Evolutionary conservation across 2,329 filamentous ascomycete genomes (phyloP).

Genomic region (Claviceps citrina): DNA sequence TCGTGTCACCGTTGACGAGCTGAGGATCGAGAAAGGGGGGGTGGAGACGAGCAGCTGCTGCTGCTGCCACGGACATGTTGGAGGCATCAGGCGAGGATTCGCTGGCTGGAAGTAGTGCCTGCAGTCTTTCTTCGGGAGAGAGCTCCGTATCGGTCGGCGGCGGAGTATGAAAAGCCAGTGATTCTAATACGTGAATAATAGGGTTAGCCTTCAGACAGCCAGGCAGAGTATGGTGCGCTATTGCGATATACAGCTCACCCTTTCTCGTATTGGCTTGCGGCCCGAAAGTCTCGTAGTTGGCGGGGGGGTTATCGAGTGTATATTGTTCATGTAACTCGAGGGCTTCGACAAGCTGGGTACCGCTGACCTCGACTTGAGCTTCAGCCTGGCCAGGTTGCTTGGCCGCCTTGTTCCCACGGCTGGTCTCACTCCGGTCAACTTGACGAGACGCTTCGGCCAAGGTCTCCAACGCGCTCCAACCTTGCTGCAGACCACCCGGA

Average conservation of each 20-base stretch:
- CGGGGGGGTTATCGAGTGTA: constrained; percentile 39
- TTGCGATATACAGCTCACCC: constrained; percentile 9
- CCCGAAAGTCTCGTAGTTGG: constrained; percentile 27
- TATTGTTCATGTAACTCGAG: constrained; percentile 45
- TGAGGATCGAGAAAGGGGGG: constrained; percentile 40
- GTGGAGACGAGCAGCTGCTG: constrained; percentile 39
- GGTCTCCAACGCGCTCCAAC: constrained; percentile 71
- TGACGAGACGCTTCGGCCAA: constrained; percentile 77
- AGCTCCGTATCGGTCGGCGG: constrained; percentile 18
- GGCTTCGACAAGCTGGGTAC: constrained; percentile 17
- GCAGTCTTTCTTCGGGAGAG: constrained; percentile 34
- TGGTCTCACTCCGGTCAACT: constrained; percentile 51
- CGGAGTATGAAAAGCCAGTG: constrained; percentile 12
- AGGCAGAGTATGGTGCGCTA: too few relatives aligned
- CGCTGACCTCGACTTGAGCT: constrained; percentile 13
- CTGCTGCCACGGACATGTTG: constrained; percentile 40
- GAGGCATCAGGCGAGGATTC: constrained; percentile 27
- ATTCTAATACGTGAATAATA: not conserved
- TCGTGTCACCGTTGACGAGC: constrained; percentile 19
- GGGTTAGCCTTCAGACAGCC: too few relatives aligned
- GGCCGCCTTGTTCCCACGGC: constrained; percentile 29
- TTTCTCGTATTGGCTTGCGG: constrained; percentile 11
- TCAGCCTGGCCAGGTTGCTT: constrained; percentile 15
- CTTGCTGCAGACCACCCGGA: constrained; percentile 30
- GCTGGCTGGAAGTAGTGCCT: constrained; percentile 27